Base-by-base conservation (phyloP, 73 alveolate genomes). In the Tetrahymena malaccensis region DNA sequence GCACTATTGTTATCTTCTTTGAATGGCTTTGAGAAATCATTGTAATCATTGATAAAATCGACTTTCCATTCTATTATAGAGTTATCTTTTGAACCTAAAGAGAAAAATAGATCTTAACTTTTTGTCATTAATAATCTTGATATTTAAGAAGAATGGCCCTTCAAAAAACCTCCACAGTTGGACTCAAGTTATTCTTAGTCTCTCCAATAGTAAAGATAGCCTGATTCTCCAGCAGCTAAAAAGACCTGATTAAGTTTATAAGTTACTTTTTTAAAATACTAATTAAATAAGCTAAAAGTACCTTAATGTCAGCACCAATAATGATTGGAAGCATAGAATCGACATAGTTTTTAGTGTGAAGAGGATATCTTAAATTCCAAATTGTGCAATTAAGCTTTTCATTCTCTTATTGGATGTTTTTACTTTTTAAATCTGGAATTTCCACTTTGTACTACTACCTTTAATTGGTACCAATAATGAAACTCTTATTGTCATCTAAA, bases 201-300 rank as follows among this genome's bases (percentile, higher is more conserved):
- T 94, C 96, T 95, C 98, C 97, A 98, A 44, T 97, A 85, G 85
- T 96, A 96, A 38, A 98, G 93, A 94, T 97, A 96, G 2, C 98
- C 99, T 43, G 97, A 95, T 55, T 98, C 99, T 93, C 99, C 99
- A 15, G 98, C 97, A 83, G 98, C 97, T 27, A 98, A 97, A 55
- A 97, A 95, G 10, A 50, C 83, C 83, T 50, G 13, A 50, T 19
- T 5, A 50, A 50, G 0, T 5, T 19, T 50, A 19, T 50, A 2
- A 19, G 16, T 50, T 50, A 31, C 15, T 40, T 40, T 0, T 4
- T 40, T 40, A 4, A 35, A n/a, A 10, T 40, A 6, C 15, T 40
- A 40, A 6, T 40, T 40, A 40, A 40, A 40, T 40, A 50, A 11
- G 16, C 16, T 31, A 50, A 19, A 50, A 19, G 6, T 50, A 95